Conservation (phyloP, 371 early-diverging fungal genomes). For the Quaeritorhiza haematococci region DNA sequence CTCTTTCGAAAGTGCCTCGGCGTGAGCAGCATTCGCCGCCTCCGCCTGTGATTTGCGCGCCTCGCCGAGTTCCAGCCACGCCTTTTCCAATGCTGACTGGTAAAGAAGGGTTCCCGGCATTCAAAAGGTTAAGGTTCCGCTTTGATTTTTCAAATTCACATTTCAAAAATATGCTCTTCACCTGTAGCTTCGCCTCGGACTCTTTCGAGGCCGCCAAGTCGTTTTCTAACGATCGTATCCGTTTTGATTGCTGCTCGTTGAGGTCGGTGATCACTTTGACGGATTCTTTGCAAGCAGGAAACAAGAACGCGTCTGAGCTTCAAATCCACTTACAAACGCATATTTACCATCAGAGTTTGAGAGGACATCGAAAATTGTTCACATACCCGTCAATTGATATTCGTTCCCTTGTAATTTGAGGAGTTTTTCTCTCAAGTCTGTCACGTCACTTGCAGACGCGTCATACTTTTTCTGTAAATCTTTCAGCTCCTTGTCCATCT, state of each 20-base stretch:
- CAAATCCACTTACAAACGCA: background rate
- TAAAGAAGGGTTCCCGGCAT: background rate
- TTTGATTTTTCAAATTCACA: no score
- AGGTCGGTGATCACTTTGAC: slow-evolving; percentile 44
- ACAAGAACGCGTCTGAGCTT: no score
- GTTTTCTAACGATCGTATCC: slow-evolving; percentile 54
- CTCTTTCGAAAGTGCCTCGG: slow-evolving; percentile 55
- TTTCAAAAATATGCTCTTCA: slow-evolving; percentile 3
- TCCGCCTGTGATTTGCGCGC: slow-evolving; percentile 33
- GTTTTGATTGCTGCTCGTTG: slow-evolving; percentile 62
- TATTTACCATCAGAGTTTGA: slow-evolving; percentile 3
- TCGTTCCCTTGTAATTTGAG: slow-evolving; percentile 46
- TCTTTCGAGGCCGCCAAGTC: slow-evolving; percentile 43
- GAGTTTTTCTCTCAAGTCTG: slow-evolving; percentile 52
- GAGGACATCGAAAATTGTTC: background rate
- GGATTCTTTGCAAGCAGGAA: slow-evolving; percentile 32
- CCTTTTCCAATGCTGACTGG: slow-evolving; percentile 35
- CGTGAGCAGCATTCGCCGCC: slow-evolving; percentile 41
- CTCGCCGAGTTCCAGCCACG: slow-evolving; percentile 30
- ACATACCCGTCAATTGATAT: slow-evolving; percentile 48
- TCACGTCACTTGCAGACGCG: slow-evolving; percentile 35
- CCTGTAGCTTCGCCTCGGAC: slow-evolving; percentile 42
- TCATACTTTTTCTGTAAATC: slow-evolving; percentile 64
- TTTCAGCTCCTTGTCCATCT: slow-evolving; percentile 52
- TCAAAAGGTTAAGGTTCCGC: background rate